Percentiles rank a stretch among this genome's conserved stretches.
Evolutionary conservation across 768 basidiomycete species (phyloP).

Genomic region (Amanita phalloides): DNA sequence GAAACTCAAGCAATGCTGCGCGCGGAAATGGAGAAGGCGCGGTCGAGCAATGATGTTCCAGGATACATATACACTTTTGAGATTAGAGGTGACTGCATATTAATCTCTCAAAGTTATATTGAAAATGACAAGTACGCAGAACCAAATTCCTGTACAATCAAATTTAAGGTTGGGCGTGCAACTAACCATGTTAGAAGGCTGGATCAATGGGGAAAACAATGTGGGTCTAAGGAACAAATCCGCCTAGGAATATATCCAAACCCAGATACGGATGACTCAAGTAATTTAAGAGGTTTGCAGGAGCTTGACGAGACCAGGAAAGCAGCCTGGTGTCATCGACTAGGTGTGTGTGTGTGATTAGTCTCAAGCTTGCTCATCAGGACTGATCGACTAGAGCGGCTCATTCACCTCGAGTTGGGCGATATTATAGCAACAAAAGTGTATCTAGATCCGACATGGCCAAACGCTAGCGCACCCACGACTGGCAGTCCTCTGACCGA

Average conservation of each 20-base stretch:
- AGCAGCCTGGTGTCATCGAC: conserved; percentile 58
- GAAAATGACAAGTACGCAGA: conserved; percentile 6
- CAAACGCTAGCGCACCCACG: conserved; percentile 17
- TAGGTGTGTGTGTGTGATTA: conserved; percentile 26
- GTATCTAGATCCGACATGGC: conserved; percentile 49
- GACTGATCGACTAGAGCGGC: conserved; percentile 34
- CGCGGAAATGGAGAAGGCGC: conserved; percentile 36
- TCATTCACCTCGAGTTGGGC: conserved; percentile 72
- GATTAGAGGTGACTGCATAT: conserved; percentile 42
- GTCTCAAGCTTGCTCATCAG: not conserved
- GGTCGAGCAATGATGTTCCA: conserved; percentile 44
- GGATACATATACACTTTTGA: conserved; percentile 83
- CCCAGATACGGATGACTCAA: conserved; percentile 25
- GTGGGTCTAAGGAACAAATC: conserved; percentile 65
- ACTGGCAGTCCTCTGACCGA: conserved; percentile 8
- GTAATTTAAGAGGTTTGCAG: conserved; percentile 18
- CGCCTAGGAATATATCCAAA: conserved; percentile 69
- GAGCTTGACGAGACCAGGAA: conserved; percentile 27
- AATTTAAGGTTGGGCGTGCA: conserved; percentile 74
- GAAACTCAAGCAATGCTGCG: conserved; percentile 48
- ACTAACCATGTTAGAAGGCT: conserved; percentile 63
- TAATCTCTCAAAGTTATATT: not conserved
- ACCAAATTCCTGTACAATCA: conserved; percentile 28
- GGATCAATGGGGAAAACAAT: conserved; percentile 76
- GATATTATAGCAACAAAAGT: conserved; percentile 49